A percentile compares a stretch with the other conserved stretches of the same genome.
These are phyloP conservation scores for Puccinia horiana DNA, from an alignment of 1,284 basidiomycete species.

Conservation along the genomic window DNA sequence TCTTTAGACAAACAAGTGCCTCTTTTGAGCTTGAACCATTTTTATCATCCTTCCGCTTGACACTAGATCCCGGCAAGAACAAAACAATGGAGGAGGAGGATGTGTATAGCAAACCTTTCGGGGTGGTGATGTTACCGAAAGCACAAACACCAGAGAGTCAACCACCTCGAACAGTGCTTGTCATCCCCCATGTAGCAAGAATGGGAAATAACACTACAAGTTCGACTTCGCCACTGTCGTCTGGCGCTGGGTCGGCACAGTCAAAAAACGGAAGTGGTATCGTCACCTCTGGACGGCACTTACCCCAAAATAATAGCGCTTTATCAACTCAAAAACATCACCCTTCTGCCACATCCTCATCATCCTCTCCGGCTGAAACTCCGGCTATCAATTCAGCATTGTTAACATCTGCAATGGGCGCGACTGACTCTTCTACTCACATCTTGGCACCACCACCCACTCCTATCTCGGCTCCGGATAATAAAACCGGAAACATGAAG, in stretches of 20 bases:
- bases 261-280: not conserved
- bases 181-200: not conserved
- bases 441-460: not conserved
- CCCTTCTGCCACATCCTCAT: not conserved
- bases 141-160: not conserved
- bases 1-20: not conserved
- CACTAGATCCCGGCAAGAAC: not conserved
- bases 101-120: conserved; percentile 19
- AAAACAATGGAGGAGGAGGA: not conserved
- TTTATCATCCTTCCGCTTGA: not conserved
- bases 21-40: not conserved
- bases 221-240: not conserved
- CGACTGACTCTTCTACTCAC: not conserved
- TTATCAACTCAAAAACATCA: not conserved
- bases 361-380: not conserved
- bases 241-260: not conserved
- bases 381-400: not conserved
- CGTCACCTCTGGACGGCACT: not conserved
- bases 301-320: not conserved
- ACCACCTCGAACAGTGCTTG: not conserved
- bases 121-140: conserved; percentile 17
- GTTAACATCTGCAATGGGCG: not conserved
- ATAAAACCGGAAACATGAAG: not conserved
- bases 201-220: not conserved
- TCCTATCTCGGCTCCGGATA: not conserved